phyloP scores from a whole-genome alignment of 164 flowering plant species.

The Cinnamomum micranthum region DNA sequence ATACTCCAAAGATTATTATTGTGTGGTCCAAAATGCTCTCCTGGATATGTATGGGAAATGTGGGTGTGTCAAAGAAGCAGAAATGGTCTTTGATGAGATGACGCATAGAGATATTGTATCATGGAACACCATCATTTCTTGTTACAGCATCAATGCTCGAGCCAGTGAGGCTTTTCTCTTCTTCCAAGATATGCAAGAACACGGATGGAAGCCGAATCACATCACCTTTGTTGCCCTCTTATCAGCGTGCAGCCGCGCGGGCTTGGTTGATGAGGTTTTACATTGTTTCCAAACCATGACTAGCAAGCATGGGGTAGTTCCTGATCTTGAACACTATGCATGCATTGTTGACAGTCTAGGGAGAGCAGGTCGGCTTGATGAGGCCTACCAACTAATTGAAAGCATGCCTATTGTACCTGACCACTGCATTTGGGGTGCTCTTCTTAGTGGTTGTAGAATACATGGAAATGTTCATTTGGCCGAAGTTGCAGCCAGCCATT shows the following conservation, averaged over 20 bases:
- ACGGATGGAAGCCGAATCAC: constrained; percentile 23
- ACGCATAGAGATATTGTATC: constrained; percentile 18
- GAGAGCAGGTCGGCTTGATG: constrained; percentile 20
- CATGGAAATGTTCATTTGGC: constrained; percentile 24
- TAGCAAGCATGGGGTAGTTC: constrained; percentile 15
- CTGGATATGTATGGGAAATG: constrained; percentile 32
- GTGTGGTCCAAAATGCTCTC: constrained; percentile 22
- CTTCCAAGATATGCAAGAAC: constrained; percentile 22
- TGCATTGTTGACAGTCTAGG: constrained; percentile 24
- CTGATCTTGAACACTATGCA: constrained; percentile 27
- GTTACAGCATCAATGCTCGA: constrained; percentile 16
- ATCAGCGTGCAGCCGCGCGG: constrained; percentile 27
- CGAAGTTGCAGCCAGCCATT: constrained; percentile 25
- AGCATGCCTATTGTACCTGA: constrained; percentile 28
- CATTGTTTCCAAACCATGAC: constrained; percentile 19
- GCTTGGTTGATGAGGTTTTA: constrained; percentile 23
- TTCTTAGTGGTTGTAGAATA: constrained; percentile 28
- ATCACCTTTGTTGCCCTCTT: constrained; percentile 27
- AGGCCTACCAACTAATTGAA: constrained; percentile 22
- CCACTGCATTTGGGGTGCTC: constrained; percentile 28
- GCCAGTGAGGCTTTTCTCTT: constrained; percentile 18
- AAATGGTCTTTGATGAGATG: constrained; percentile 20
- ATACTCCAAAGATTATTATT: constrained; percentile 10
- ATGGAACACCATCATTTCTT: constrained; percentile 29
- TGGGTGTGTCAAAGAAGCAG: constrained; percentile 24